Evolutionary conservation across 257 asterid genomes (phyloP).

Genomic region (Nicotiana otophora): DNA sequence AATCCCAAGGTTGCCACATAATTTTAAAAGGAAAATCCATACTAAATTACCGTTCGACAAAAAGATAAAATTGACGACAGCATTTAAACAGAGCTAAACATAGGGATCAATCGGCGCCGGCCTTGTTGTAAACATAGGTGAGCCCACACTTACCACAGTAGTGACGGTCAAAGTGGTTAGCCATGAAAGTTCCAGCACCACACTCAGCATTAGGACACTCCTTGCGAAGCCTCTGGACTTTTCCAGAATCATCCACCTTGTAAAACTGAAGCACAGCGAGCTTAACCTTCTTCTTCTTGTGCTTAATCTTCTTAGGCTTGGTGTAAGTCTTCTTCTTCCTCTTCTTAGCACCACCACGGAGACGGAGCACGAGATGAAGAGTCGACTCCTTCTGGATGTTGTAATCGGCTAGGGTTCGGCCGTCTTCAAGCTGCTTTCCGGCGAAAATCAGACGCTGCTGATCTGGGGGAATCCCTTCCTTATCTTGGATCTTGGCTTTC

Average conservation of each 20-base stretch:
- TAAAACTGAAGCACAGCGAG: constrained; percentile 58
- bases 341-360: constrained; percentile 76
- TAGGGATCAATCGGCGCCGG: constrained; percentile 37
- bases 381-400: constrained; percentile 49
- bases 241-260: constrained; percentile 63
- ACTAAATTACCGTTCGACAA: background rate
- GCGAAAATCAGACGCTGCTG: constrained; percentile 5
- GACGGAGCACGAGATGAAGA: constrained; percentile 61
- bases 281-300: constrained; percentile 68
- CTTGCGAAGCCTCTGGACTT: constrained; percentile 69
- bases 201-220: constrained; percentile 75
- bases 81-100: background rate
- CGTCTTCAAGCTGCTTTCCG: constrained; percentile 2
- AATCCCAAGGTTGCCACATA: background rate
- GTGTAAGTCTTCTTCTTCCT: constrained; percentile 76
- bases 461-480: constrained; percentile 3
- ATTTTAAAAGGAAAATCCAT: background rate
- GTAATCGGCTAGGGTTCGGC: constrained; percentile 4
- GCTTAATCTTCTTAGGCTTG: constrained; percentile 72
- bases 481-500: constrained; percentile 9
- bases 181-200: constrained; percentile 71
- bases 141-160: constrained; percentile 75
- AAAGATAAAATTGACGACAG: background rate
- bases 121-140: constrained; percentile 66
- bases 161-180: constrained; percentile 64